Percentiles rank a stretch among this genome's conserved stretches.
These are phyloP conservation scores for Elaeagnus macrophylla DNA, from an alignment of 306 rosid species.

Conservation along the genomic window DNA sequence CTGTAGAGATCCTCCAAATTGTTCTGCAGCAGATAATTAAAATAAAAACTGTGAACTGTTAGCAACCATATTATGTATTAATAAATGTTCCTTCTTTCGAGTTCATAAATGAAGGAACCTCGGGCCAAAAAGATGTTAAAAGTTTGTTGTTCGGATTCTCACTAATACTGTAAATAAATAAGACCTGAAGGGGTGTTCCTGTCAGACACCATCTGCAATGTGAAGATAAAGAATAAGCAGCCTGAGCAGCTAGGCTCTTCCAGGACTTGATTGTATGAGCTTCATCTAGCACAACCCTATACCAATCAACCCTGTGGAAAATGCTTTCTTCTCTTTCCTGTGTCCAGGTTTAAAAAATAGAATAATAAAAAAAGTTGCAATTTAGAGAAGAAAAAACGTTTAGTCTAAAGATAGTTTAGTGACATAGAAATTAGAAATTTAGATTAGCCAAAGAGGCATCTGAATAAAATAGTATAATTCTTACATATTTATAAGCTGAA, in stretches of 20 bases:
- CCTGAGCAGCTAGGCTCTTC: constrained; percentile 47
- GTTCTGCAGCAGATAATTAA: constrained; percentile 46
- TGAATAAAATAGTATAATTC: constrained; percentile 8
- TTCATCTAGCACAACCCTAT: constrained; percentile 88
- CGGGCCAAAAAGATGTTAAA: neutral
- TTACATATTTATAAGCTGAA: constrained; percentile 50
- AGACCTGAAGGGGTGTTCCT: constrained; percentile 90
- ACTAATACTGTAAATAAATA: constrained; percentile 3
- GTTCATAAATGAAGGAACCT: neutral
- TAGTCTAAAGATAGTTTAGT: too few relatives aligned
- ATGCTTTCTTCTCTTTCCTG: constrained; percentile 60
- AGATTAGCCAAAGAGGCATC: constrained; percentile 5
- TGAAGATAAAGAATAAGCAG: constrained; percentile 58
- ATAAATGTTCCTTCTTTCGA: neutral
- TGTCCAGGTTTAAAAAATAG: constrained; percentile 2
- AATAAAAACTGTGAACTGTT: constrained; percentile 4
- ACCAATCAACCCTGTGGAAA: constrained; percentile 66
- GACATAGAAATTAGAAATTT: too few relatives aligned
- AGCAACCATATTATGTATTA: neutral
- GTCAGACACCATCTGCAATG: constrained; percentile 90
- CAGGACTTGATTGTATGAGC: constrained; percentile 73
- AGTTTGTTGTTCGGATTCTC: neutral
- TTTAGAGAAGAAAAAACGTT: too few relatives aligned
- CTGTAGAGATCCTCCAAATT: constrained; percentile 79
- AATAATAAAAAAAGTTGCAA: too few relatives aligned